Evolutionary conservation across 225 moss, liverwort and hornwort genomes (phyloP), one percentile per base, ranked within the genome.

Genomic region (Climacium dendroides): DNA sequence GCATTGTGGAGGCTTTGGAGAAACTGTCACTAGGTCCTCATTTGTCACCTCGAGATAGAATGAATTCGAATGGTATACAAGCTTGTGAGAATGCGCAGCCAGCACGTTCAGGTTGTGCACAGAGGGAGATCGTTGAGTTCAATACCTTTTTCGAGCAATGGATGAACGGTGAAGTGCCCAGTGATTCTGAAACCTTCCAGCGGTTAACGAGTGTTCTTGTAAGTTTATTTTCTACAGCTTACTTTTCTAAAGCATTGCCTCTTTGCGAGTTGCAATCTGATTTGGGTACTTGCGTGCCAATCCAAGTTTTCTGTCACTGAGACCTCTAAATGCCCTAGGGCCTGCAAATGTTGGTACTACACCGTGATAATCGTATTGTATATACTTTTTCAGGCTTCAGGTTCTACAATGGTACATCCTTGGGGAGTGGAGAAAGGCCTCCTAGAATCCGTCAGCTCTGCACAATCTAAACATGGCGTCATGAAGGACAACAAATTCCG

Each of bases 101-200:
- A 63, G 72, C 83, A 88, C 79, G 15, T 17, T 85, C 83, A 73
- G 93, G 93, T 74, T 73, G 64, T 87, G 92, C 92, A 45, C 93
- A 92, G 69, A 90, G 93, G 89, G 96, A 96, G 85, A 90, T 94
- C 34, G 95, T 96, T 20, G 96, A 94, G 74, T 91, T 94, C 76
- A 89, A 91, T n/a, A 95, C 92, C 29, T 85, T 94, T 63, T 92
- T 93, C 19, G 90, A 90, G 78, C 90, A 90, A 80, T 96, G 96
- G 95, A 89, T 95, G 47, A 95, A 93, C 58, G 96, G 95, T 67
- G 95, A 96, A 85, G 91, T 93, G 65, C 93, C 93, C 41, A 90
- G 89, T 59, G 89, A 91, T 55, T 67, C 79, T 48, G 87, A 87
- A 85, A 87, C 84, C 23, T 92, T 95, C 86, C 83, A 87, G 69